Conservation (phyloP, 75 land plant genomes). For the Selaginella moellendorffii region DNA sequence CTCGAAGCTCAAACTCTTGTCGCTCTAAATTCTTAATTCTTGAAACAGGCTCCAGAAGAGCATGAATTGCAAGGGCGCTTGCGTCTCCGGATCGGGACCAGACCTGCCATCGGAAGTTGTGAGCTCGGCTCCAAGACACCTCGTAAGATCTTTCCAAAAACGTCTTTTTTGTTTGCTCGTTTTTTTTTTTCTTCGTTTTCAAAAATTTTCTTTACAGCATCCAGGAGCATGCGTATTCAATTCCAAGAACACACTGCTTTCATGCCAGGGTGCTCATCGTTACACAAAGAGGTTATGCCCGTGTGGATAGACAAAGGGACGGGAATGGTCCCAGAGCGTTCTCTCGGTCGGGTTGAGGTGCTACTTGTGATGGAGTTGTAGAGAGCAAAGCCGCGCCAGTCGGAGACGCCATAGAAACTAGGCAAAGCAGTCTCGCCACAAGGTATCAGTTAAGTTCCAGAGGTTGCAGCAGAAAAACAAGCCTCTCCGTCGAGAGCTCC, state of each 20-base stretch:
- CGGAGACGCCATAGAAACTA: no score
- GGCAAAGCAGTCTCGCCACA: no score
- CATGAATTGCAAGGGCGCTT: constrained; percentile 59
- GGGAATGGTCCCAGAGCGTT: no score
- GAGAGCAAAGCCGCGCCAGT: no score
- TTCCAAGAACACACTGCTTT: constrained; percentile 24
- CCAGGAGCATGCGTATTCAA: constrained; percentile 72
- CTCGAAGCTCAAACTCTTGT: neutral
- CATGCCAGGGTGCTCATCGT: constrained; percentile 68
- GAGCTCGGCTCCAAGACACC: constrained; percentile 54
- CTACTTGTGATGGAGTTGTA: no score
- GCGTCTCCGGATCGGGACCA: constrained; percentile 51
- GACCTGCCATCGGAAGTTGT: constrained; percentile 85
- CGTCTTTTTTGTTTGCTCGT: neutral
- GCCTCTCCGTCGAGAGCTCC: no score
- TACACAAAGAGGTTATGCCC: constrained; percentile 79
- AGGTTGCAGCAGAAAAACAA: no score
- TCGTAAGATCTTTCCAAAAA: constrained; percentile 28
- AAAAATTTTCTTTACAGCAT: no score
- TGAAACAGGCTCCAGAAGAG: constrained; percentile 49
- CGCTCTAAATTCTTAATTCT: neutral
- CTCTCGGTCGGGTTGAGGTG: no score
- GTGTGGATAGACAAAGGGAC: constrained; percentile 44
- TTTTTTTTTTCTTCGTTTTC: neutral
- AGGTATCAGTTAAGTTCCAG: no score